Evolutionary conservation across 768 basidiomycete species (phyloP).

Genomic region (Chiua virens): DNA sequence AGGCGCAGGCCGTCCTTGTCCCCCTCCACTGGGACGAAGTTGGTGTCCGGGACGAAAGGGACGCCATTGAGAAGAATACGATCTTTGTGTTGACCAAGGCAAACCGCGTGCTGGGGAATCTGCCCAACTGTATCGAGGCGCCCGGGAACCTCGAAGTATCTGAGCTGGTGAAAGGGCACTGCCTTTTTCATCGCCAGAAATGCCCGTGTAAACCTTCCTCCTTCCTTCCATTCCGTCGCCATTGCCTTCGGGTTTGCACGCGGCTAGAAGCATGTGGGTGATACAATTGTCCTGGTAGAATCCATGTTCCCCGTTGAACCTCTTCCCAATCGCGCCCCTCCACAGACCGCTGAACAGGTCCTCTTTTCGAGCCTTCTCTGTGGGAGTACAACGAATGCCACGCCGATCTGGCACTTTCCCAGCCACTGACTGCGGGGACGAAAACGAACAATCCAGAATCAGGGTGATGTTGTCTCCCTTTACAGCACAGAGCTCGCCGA

Average conservation of each 20-base stretch:
- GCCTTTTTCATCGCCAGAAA: conserved; percentile 48
- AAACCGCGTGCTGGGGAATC: conserved; percentile 45
- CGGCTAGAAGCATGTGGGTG: conserved; percentile 57
- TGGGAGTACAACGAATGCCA: conserved; percentile 59
- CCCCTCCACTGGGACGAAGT: conserved; percentile 45
- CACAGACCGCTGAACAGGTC: conserved; percentile 59
- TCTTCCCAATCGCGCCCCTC: conserved; percentile 43
- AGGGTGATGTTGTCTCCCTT: conserved; percentile 74
- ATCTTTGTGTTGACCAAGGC: conserved; percentile 47
- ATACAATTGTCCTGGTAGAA: conserved; percentile 43
- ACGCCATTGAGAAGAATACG: conserved; percentile 55
- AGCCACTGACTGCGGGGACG: conserved; percentile 36
- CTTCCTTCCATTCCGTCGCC: conserved; percentile 61
- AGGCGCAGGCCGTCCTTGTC: conserved; percentile 46
- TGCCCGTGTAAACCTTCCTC: conserved; percentile 60
- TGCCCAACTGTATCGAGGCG: conserved; percentile 40
- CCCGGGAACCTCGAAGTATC: conserved; percentile 49
- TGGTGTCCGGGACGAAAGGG: conserved; percentile 52
- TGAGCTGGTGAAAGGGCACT: conserved; percentile 52
- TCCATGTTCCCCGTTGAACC: conserved; percentile 37
- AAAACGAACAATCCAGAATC: conserved; percentile 66
- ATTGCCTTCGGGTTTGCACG: conserved; percentile 53
- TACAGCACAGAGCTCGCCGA: conserved; percentile 50
- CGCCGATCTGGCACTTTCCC: conserved; percentile 45
- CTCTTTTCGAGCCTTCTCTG: conserved; percentile 50